Evolutionary conservation across 1,139 yeast genomes (phyloP).

Genomic region (Wickerhamomyces sp.): DNA sequence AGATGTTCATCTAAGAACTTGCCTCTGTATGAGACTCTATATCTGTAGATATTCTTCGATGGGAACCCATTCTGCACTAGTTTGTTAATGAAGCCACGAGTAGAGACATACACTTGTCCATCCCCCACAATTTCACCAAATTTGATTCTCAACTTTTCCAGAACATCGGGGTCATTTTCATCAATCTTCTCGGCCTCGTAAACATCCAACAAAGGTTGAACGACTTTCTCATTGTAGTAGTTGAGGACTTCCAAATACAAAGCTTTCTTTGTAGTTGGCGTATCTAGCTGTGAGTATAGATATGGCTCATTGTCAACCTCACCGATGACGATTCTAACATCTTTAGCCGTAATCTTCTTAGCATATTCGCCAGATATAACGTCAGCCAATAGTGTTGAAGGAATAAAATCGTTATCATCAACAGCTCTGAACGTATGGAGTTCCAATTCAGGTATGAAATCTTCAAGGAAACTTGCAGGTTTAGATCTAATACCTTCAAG

Average conservation of each 20-base stretch:
- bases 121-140: slow-evolving; percentile 36
- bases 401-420: slow-evolving; percentile 32
- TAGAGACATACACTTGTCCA: slow-evolving; percentile 35
- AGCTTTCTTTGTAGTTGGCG: slow-evolving; percentile 26
- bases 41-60: slow-evolving; percentile 25
- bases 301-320: slow-evolving; percentile 35
- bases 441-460: slow-evolving; percentile 26
- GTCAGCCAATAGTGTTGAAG: slow-evolving; percentile 27
- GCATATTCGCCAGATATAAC: slow-evolving; percentile 32
- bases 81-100: slow-evolving; percentile 29
- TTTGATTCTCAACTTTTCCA: slow-evolving; percentile 21
- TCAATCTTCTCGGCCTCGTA: slow-evolving; percentile 24
- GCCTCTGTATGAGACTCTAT: slow-evolving; percentile 29
- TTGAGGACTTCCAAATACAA: slow-evolving; percentile 29
- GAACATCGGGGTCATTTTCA: slow-evolving; percentile 16
- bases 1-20: slow-evolving; percentile 25
- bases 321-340: slow-evolving; percentile 29
- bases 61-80: slow-evolving; percentile 18
- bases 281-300: slow-evolving; percentile 30
- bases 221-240: slow-evolving; percentile 30
- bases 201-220: slow-evolving; percentile 26
- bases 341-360: slow-evolving; percentile 20
- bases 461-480: slow-evolving; percentile 22
- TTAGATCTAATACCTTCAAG: slow-evolving; percentile 22
- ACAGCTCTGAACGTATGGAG: slow-evolving; percentile 36